Percentiles rank a stretch among this genome's conserved stretches.
phyloP scores from a whole-genome alignment of 1,284 basidiomycete species.

The Salmacisia buchloeana region DNA sequence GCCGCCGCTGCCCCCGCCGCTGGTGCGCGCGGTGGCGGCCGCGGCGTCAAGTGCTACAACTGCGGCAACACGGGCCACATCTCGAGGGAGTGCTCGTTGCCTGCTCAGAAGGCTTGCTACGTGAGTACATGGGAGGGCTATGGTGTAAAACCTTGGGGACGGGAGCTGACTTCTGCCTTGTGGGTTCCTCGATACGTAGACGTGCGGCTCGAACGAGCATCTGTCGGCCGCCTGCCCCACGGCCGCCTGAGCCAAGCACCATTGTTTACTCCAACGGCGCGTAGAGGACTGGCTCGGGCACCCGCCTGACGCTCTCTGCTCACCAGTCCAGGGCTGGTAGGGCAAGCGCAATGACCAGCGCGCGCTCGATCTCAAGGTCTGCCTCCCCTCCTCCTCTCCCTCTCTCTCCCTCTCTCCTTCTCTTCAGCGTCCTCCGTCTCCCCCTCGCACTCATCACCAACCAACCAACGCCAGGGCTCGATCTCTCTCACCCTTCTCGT shows the following conservation, averaged over 20 bases:
- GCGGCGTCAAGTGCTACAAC: slow-evolving; percentile 45
- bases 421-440: no score
- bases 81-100: slow-evolving; percentile 41
- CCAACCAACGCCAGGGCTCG: no score
- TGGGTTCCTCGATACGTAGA: slow-evolving; percentile 13
- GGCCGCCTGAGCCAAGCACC: not conserved
- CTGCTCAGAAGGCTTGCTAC: slow-evolving; percentile 44
- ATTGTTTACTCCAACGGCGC: not conserved
- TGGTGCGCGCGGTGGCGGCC: slow-evolving; percentile 9
- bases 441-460: no score
- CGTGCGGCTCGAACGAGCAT: slow-evolving; percentile 30
- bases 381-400: not conserved
- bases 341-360: no score
- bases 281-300: no score
- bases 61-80: slow-evolving; percentile 44
- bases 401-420: no score
- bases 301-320: no score
- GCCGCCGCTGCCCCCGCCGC: slow-evolving; percentile 1
- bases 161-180: slow-evolving; percentile 11
- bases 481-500: no score
- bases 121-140: slow-evolving; percentile 7
- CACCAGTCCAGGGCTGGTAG: no score
- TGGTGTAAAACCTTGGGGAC: not conserved
- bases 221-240: slow-evolving; percentile 25
- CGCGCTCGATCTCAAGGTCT: no score